Evolutionary conservation across 2,329 filamentous ascomycete species (phyloP), one percentile per base, ranked within the genome.

Genomic region (Xylariales sp.): DNA sequence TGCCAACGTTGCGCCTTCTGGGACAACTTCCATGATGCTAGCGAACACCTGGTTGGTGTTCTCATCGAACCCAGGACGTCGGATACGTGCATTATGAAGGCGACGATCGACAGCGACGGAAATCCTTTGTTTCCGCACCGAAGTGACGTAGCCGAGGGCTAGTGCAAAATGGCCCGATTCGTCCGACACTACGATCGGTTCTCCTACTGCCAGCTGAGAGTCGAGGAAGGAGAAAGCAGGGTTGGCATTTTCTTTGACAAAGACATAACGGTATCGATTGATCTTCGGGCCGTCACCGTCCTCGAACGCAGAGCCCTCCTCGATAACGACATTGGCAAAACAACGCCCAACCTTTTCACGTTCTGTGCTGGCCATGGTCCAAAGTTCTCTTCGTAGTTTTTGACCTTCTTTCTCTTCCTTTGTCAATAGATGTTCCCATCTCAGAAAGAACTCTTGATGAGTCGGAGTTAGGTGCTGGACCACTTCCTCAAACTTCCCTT

Each of bases 111-210:
- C 94, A 3, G 93, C 93, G 16, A 98, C 93, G 14, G 90, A 93
- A 72, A 99, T 93, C 68, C 89, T 87, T 49, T 89, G 87, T 76
- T 90, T 92, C 66, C 87, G 88, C 36, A 97, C 89, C 45, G 92
- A 88, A 0, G 91, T 92, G 8, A 97, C 92, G 74, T 93, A 99
- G 2, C 96, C 96, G 72, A 97, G 93, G 0, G 95, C 94, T 46
- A 99, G 86, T 0, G 95, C 95, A 82, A 97, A 99, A 78, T 99
- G 96, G 0, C 96, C 96, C 68, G 93, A 86, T 78, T 99, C 96
- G 74, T 97, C 96, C 0, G 96, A 98, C 3, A 99, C 87, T n/a
- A 99, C 96, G 57, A 98, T 90, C 0, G 96, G 95, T 76, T 99
- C 96, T 49, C 95, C 95, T 32, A 93, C 85, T 1, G 85, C 89